Evolutionary conservation across 345 rosid species (phyloP).

Genomic region (Gossypium australe): DNA sequence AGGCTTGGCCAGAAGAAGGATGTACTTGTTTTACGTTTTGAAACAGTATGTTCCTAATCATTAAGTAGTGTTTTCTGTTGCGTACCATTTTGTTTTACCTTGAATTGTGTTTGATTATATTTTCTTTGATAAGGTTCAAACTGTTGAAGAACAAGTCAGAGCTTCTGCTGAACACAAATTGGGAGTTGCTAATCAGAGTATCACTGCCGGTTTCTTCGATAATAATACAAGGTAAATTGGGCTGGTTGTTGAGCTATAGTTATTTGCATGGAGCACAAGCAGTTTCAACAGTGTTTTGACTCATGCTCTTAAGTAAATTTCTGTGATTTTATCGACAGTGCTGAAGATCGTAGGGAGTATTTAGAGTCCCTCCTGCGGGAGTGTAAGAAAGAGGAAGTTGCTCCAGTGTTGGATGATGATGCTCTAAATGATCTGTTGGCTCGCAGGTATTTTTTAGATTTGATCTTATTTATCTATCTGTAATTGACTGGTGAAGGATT

Average conservation of each 20-base stretch:
- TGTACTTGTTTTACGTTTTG: conserved; percentile 89
- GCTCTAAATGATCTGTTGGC: conserved; percentile 74
- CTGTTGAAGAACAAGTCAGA: conserved; percentile 96
- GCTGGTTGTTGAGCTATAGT: neutral
- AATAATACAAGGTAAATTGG: conserved; percentile 72
- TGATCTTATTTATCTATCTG: conserved; percentile 7
- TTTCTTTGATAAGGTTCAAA: conserved; percentile 55
- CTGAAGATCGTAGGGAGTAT: conserved; percentile 91
- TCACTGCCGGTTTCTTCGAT: conserved; percentile 96
- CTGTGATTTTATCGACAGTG: conserved; percentile 42
- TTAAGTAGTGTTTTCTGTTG: neutral
- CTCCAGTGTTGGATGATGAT: conserved; percentile 88
- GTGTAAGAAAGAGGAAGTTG: conserved; percentile 86
- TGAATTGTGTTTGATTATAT: neutral
- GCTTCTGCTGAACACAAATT: conserved; percentile 97
- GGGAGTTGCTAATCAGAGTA: conserved; percentile 97
- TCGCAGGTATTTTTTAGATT: conserved; percentile 53
- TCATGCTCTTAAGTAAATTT: conserved; percentile 9
- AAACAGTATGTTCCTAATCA: conserved; percentile 53
- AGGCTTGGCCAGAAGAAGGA: conserved; percentile 97
- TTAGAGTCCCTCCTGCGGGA: conserved; percentile 83
- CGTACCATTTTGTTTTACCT: neutral
- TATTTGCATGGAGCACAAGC: neutral
- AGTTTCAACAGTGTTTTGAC: conserved; percentile 1
- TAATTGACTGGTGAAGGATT: neutral